Evolutionary conservation across 306 rosid genomes (phyloP).

Genomic region (Cicer yamashitae): DNA sequence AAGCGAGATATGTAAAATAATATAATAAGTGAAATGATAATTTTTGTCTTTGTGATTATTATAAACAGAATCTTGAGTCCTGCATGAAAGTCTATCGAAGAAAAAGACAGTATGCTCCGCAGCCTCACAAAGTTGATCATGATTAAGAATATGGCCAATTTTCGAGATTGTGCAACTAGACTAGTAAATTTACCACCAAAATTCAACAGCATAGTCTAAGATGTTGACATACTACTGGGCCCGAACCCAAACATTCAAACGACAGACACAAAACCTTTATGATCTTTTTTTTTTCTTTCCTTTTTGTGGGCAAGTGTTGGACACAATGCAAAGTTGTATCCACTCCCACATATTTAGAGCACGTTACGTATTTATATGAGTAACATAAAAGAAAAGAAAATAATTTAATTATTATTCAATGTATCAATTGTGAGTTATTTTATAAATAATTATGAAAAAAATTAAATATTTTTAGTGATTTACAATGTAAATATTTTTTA

Average conservation of each 20-base stretch:
- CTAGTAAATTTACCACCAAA: neutral
- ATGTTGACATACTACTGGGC: neutral
- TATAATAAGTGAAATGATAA: neutral
- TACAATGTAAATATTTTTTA: no score
- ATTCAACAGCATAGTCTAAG: neutral
- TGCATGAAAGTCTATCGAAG: neutral
- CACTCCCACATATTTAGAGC: neutral
- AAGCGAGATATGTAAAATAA: neutral
- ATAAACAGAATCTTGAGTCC: neutral
- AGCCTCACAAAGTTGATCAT: neutral
- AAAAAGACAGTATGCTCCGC: neutral
- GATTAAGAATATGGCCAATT: neutral
- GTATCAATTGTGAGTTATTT: no score
- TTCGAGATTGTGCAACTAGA: neutral
- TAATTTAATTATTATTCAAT: no score
- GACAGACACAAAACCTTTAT: conserved; percentile 6
- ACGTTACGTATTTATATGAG: neutral
- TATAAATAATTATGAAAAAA: no score
- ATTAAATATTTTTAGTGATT: no score
- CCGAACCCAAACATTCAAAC: conserved; percentile 10
- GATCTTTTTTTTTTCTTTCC: neutral
- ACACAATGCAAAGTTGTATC: conserved; percentile 21
- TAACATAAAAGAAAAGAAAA: neutral
- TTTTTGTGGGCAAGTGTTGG: conserved; percentile 8
- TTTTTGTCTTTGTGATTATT: neutral